phyloP scores from a whole-genome alignment of 23 red algal genomes.

The Gracilaria domingensis region DNA sequence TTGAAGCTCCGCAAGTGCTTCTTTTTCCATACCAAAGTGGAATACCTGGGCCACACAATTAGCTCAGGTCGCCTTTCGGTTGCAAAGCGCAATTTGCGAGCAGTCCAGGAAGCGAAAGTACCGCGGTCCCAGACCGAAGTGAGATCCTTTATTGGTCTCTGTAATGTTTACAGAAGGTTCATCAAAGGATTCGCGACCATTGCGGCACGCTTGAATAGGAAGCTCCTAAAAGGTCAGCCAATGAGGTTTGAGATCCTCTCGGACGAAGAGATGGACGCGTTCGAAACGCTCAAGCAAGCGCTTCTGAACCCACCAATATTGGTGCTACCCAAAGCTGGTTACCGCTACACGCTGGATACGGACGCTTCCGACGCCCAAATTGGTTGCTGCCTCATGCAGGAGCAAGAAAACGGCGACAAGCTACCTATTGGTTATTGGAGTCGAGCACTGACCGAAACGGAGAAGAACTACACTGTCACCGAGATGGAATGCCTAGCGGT shows the following conservation, averaged over 20 bases:
- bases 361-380: conserved; percentile 4
- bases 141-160: conserved; percentile 36
- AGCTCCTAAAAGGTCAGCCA: background rate
- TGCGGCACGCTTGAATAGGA: conserved; percentile 1
- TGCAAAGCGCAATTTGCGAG: background rate
- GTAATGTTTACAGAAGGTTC: conserved; percentile 35
- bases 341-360: conserved; percentile 21
- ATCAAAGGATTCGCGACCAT: conserved; percentile 51
- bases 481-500: conserved; percentile 36
- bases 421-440: conserved; percentile 46
- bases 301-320: conserved; percentile 9
- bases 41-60: conserved; percentile 45
- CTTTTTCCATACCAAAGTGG: conserved; percentile 2
- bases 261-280: background rate
- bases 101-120: conserved; percentile 12
- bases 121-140: conserved; percentile 32
- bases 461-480: conserved; percentile 17
- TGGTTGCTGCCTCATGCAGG: conserved; percentile 31
- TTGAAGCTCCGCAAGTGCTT: conserved; percentile 44
- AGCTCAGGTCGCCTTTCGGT: conserved; percentile 27
- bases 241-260: background rate
- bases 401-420: conserved; percentile 27
- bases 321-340: conserved; percentile 22
- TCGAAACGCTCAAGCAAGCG: conserved; percentile 4
- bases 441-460: background rate